Evolutionary conservation across 306 rosid species (phyloP), one percentile per base, ranked within the genome.

Genomic region (Glycine tomentella): DNA sequence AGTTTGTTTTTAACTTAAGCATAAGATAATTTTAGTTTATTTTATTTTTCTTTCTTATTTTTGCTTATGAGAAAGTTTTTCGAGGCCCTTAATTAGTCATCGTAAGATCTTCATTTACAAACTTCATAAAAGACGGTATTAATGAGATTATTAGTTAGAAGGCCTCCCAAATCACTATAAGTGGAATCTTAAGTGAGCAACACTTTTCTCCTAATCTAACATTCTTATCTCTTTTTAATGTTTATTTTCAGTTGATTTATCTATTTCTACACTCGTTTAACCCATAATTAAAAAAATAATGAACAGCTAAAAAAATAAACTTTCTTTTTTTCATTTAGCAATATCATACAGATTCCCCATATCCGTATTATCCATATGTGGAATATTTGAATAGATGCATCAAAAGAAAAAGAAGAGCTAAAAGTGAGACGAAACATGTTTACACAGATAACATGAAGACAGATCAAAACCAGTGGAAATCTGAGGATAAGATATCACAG

Each of bases 341-440:
- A 33, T 20, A 82, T n/a, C 20, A 14, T n/a, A 20, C 9, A n/a
- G 34, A 49, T 9, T 44, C 75, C 40, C 13, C 59, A 17, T 4
- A 61, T 31, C n/a, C 67, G 31, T 46, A 20, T 7, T 38, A 61
- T 31, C 15, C 67, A 61, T 38, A n/a, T 7, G 59, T 31, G 8
- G 61, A 69, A 83, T 72, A 75, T 80, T 42, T 17, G 3, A 67
- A 9, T 14, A 72, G 82, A 80, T 64, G 53, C 63, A 0, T 8
- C 15, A 75, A 57, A 52, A 55, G 31, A 25, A 25, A 56, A 40
- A 45, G 9, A 69, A 70, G 12, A 5, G 13, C 1, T 52, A 74
- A 72, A 62, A 34, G 72, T 4, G 76, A 74, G 9, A 52, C 36
- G 34, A 81, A 81, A 20, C 72, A 63, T 63, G 69, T 33, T 51